These are phyloP conservation scores for Melastoma malabathricum DNA, from an alignment of 345 rosid genomes.

Conservation along the genomic window DNA sequence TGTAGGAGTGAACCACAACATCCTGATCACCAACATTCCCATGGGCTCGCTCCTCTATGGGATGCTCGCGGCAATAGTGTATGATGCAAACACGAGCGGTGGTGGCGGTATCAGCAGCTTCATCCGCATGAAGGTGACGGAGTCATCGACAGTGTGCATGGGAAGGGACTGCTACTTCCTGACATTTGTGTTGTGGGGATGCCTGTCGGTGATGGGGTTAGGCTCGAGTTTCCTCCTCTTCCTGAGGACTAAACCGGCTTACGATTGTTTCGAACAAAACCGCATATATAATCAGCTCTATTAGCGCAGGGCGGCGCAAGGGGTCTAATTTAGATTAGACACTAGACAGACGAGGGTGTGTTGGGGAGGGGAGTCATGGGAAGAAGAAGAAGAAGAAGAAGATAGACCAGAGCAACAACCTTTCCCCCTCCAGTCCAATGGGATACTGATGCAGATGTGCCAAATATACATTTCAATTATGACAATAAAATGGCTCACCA, in stretches of 20 bases:
- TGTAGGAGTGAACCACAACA: conserved; percentile 88
- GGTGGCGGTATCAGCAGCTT: conserved; percentile 4
- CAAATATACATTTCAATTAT: no score
- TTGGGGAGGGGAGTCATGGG: no score
- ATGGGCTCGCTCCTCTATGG: conserved; percentile 81
- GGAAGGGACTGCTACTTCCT: conserved; percentile 65
- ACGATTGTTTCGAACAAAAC: conserved; percentile 50
- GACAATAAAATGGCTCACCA: no score
- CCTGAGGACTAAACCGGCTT: conserved; percentile 65
- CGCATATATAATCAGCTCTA: conserved; percentile 19
- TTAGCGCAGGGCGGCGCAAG: no score
- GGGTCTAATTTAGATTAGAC: no score
- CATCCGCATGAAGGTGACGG: conserved; percentile 9
- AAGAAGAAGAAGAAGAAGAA: no score
- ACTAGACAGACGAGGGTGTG: no score
- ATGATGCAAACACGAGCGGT: conserved; percentile 36
- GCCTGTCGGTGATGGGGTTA: conserved; percentile 56
- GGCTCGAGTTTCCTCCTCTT: conserved; percentile 45
- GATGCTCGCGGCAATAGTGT: conserved; percentile 65
- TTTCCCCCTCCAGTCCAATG: no score
- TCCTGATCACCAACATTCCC: conserved; percentile 84
- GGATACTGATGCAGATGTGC: no score
- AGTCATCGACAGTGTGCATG: conserved; percentile 44
- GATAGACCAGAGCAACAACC: no score
- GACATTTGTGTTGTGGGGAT: conserved; percentile 80